Evolutionary conservation across 2,329 filamentous ascomycete species (phyloP).

Genomic region (Colletotrichum zoysiae): DNA sequence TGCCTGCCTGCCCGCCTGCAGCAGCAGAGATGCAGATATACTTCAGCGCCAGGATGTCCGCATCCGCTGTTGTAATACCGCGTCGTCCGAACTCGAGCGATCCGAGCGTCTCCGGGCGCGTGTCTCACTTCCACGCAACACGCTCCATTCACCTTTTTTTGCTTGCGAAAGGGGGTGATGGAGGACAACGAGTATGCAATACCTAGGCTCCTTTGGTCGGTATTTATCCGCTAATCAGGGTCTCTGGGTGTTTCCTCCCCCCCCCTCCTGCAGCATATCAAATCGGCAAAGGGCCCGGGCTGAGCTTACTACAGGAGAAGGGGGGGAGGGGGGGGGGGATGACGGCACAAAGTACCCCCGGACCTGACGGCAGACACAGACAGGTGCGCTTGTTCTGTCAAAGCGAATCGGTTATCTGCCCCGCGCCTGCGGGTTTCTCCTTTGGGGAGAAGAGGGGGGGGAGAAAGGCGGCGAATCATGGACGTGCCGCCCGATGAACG

Average conservation of each 20-base stretch:
- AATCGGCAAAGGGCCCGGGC: too few relatives aligned
- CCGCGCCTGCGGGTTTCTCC: not conserved
- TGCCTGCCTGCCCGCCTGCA: not conserved
- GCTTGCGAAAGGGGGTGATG: not conserved
- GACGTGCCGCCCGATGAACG: not conserved
- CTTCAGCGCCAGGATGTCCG: not conserved
- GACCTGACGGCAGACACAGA: not conserved
- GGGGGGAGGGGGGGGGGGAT: not conserved
- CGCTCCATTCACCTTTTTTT: not conserved
- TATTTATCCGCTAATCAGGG: conserved; percentile 9
- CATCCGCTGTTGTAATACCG: not conserved
- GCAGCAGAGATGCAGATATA: not conserved
- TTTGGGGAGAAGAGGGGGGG: not conserved
- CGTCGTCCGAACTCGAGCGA: conserved; percentile 4
- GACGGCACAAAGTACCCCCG: not conserved
- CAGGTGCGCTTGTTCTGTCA: conserved; percentile 19
- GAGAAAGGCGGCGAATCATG: not conserved
- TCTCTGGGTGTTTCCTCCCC: not conserved
- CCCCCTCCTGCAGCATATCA: not conserved
- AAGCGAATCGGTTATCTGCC: conserved; percentile 5
- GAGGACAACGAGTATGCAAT: too few relatives aligned
- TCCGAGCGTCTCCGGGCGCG: conserved; percentile 16
- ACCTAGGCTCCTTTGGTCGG: too few relatives aligned
- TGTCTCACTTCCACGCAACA: not conserved
- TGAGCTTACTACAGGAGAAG: not conserved